Base-by-base conservation (phyloP, 1,139 yeast genomes). In the Pneumocystis jirovecii region DNA sequence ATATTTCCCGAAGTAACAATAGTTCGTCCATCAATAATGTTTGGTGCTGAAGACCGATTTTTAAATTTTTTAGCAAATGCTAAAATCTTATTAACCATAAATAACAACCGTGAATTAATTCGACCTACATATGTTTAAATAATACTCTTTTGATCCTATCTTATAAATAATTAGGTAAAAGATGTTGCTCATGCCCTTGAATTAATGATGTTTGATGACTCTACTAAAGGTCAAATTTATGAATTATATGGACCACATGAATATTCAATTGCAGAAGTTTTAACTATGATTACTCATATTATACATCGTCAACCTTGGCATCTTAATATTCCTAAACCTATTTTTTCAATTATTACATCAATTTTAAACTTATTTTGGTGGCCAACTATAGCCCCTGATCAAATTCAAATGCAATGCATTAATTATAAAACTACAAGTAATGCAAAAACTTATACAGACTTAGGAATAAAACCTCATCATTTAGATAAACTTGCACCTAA, bases 21-120 rank as follows among this genome's bases (percentile, higher is more conserved):
- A 73, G 95, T 89, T 61, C 85, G 96, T 76, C 96, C 96, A 15
- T 84, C 88, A 29, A 89, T 88, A 68, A 81, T 88, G 83, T 89
- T 77, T 73, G 95, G 95, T 60, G 80, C 86, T 74, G 87, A 86
- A 74, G 93, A 87, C 74, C 79, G 81, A 70, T 83, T 89, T 74
- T 79, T 89, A 72, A 85, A 85, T 77, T 81, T 81, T 73, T 79
- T 87, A 74, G 84, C 82, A 61, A 74, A 78, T 65, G 70, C 72
- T 42, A 79, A 81, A 71, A 80, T 82, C 72, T 77, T 83, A 78
- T 81, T 86, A 79, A 80, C 85, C 61, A 85, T 89, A 65, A 83
- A 86, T 76, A 81, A 81, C 73, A 83, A 84, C 75, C 82, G 83
- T 69, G 86, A 85, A 75, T 81, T 80, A 70, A 77, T 86, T 65